These are phyloP conservation scores for Rhizopus microsporus DNA, from an alignment of 371 early-diverging fungal genomes.

Conservation along the genomic window DNA sequence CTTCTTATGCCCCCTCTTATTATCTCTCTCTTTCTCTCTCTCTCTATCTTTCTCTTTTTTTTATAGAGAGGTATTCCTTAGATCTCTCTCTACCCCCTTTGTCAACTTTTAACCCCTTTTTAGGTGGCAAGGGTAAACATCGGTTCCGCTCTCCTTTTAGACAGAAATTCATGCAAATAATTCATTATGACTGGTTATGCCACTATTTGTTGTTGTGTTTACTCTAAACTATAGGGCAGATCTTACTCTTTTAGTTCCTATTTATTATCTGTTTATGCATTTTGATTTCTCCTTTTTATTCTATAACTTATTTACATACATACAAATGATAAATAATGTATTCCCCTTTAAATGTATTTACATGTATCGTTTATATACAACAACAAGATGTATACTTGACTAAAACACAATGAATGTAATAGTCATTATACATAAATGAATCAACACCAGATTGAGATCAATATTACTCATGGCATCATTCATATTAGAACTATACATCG, in stretches of 20 bases:
- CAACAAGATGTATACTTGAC: no score
- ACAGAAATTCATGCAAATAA: neutral
- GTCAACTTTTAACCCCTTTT: neutral
- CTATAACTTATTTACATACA: neutral
- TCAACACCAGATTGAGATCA: neutral
- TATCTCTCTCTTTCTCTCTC: neutral
- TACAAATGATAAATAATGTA: no score
- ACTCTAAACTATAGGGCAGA: no score
- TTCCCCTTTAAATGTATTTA: no score
- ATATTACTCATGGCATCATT: no score
- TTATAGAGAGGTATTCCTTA: neutral
- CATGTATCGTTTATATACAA: no score
- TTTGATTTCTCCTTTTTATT: slow-evolving; percentile 5
- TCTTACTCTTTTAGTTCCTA: no score
- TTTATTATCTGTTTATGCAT: neutral
- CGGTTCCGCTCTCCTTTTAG: neutral
- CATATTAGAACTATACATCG: no score
- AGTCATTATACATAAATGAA: slow-evolving; percentile 3
- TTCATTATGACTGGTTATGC: no score
- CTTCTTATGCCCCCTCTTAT: slow-evolving; percentile 2
- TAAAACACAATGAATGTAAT: slow-evolving; percentile 1
- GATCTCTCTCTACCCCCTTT: neutral
- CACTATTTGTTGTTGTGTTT: no score
- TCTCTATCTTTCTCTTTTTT: neutral
- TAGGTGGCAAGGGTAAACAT: slow-evolving; percentile 2